A percentile compares a stretch with the other conserved stretches of the same genome.
Evolutionary conservation across 2,329 filamentous ascomycete genomes (phyloP).

Genomic region (Scedosporium minutisporum): DNA sequence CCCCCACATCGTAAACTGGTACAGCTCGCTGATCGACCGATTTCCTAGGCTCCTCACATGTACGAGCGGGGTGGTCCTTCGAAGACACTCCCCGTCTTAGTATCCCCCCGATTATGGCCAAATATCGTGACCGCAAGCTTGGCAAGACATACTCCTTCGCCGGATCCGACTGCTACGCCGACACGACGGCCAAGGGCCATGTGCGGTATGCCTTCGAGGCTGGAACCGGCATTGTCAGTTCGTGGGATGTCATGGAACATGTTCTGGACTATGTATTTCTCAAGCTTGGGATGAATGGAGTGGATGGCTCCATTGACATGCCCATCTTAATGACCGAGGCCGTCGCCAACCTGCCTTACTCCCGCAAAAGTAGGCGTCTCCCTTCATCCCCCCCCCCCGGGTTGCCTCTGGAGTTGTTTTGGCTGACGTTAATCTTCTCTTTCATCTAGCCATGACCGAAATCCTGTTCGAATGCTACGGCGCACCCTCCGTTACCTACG

Average conservation of each 20-base stretch:
- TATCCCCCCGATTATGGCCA: constrained; percentile 83
- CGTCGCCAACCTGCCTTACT: constrained; percentile 82
- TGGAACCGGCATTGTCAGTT: constrained; percentile 83
- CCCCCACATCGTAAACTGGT: neutral
- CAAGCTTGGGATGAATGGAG: constrained; percentile 77
- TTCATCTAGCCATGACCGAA: constrained; percentile 74
- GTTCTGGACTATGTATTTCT: constrained; percentile 90
- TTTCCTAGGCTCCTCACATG: constrained; percentile 64
- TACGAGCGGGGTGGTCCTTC: constrained; percentile 94
- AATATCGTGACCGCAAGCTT: constrained; percentile 89
- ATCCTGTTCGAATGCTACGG: constrained; percentile 94
- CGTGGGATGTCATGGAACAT: constrained; percentile 97
- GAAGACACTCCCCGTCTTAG: constrained; percentile 71
- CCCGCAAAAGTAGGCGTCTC: constrained; percentile 63
- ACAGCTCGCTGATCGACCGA: neutral
- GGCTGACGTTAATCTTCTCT: neutral
- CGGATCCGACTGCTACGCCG: constrained; percentile 85
- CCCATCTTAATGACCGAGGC: constrained; percentile 95
- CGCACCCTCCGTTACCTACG: constrained; percentile 82
- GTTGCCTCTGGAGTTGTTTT: neutral
- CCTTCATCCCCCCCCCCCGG: neutral
- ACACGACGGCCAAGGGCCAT: constrained; percentile 85
- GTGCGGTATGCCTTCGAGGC: constrained; percentile 85
- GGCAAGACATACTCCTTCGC: constrained; percentile 88
- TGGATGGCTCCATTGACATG: constrained; percentile 65